Base-by-base conservation (phyloP, 148 eudicot genomes). In the Fagopyrum homotropicum region DNA sequence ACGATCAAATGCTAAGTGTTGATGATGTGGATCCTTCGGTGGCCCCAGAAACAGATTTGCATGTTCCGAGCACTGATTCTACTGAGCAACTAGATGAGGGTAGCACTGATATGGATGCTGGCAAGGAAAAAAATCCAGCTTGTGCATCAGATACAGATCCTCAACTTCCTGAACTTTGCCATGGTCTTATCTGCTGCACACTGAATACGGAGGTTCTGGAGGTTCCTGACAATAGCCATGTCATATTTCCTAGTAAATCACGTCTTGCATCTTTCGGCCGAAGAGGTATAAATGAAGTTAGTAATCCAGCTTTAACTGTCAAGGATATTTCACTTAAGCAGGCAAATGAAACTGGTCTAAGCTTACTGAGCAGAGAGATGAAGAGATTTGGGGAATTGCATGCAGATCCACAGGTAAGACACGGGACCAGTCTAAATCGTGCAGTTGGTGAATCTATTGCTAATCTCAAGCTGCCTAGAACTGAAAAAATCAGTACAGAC, bases 161-260 rank as follows among this genome's bases (percentile, higher is more conserved):
- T 76, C 76, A 79, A 72, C 79, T 76, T 83, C 83, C 80, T 69
- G 88, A 88, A 79, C 51, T 45, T 75, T 79, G 64, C 45, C 76
- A 81, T 69, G 86, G 85, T 70, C 79, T 75, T 69, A 77, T 82
- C 1, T 84, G 77, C 72, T 94, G 98, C 77, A 56, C 82, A 11
- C 82, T 94, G 80, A 91, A 89, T 79, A 83, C 87, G 0, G 97
- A 90, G 82, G 93, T 89, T 82, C 83, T 87, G 35, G 98, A 91
- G 49, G 84, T 94, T 64, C 98, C 98, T 30, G 82, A 83, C 79
- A 91, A 94, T 76, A 90, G 92, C 79, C 88, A 91, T 80, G 84
- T 90, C 69, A 83, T 88, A 73, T 83, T 94, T 78, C 91, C 90
- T 52, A 82, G 83, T 74, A 80, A 78, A 47, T 73, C 75, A 46